Base-by-base conservation (phyloP, 192 early-diverging fungal species). In the Backusella psychrophila region DNA sequence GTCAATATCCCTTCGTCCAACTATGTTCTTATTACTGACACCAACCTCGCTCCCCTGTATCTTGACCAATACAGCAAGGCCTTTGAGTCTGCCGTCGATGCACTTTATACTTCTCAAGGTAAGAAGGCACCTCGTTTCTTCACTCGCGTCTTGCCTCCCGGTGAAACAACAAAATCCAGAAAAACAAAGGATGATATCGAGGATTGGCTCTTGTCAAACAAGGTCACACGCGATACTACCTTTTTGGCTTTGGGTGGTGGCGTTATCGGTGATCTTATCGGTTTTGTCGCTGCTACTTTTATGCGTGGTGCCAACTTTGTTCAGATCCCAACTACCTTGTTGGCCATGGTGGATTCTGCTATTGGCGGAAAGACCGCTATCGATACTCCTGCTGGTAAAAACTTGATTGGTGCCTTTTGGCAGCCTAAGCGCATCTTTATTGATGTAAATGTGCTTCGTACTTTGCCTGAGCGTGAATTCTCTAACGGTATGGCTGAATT, bases 351-450 rank as follows among this genome's bases (percentile, higher is more conserved):
- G 3, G 97, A 98, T 82, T 96, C 95, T n/a, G 94, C 95, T 23
- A 93, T 98, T 68, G 97, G 97, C 72, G 97, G 97, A n/a, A 98
- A 98, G 87, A 97, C 97, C 0, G 97, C 96, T 0, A 89, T 98
- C 34, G 97, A 98, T 82, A 94, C 94, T 1, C 95, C 96, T 0
- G 86, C 89, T 65, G 97, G 96, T 36, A 98, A 98, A 86, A 98
- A 98, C 82, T 86, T 97, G 26, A 90, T 98, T 72, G 97, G 97
- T 19, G 91, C 95, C 31, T 98, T 98, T 87, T 96, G 96, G 90
- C 97, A 98, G 81, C 97, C 97, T 6, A 85, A 89, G 77, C 91
- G 93, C 38, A 94, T 97, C 53, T 98, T 90, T 80, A 95, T 97
- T 80, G 97, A 98, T 84, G 81, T 95, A 41, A 76, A 88, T 19